phyloP scores from a whole-genome alignment of 495 filamentous ascomycete genomes.

The Tuber indicum region DNA sequence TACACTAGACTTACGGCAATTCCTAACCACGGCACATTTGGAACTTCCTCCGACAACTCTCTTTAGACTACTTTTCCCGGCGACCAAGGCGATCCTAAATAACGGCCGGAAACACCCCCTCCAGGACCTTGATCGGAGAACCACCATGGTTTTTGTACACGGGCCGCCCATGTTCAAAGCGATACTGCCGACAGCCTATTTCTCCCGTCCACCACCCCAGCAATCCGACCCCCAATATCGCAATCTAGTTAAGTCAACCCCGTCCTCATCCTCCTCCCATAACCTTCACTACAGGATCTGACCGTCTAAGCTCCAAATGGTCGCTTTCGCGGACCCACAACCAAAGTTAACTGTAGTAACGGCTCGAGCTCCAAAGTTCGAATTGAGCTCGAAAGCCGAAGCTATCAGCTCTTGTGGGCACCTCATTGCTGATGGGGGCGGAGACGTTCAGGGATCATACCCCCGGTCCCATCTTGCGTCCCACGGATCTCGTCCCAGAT shows the following conservation, averaged over 20 bases:
- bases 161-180: neutral
- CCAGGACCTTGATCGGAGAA: neutral
- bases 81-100: too few relatives aligned
- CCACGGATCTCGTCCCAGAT: too few relatives aligned
- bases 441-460: too few relatives aligned
- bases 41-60: too few relatives aligned
- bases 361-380: neutral
- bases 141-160: neutral
- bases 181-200: neutral
- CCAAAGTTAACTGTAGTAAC: neutral
- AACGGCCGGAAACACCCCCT: too few relatives aligned
- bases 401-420: neutral
- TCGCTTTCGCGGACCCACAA: neutral
- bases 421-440: neutral
- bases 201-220: neutral
- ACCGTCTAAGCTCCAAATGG: neutral
- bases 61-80: too few relatives aligned
- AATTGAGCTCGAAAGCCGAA: neutral
- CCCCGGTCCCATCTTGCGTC: too few relatives aligned
- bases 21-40: neutral
- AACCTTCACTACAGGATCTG: neutral
- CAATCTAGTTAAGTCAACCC: neutral
- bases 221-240: neutral
- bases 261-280: too few relatives aligned
- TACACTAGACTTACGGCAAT: neutral